A percentile compares a stretch with the other conserved stretches of the same genome.
These are phyloP conservation scores for Arachis monticola DNA, from an alignment of 331 rosid genomes.

Conservation along the genomic window DNA sequence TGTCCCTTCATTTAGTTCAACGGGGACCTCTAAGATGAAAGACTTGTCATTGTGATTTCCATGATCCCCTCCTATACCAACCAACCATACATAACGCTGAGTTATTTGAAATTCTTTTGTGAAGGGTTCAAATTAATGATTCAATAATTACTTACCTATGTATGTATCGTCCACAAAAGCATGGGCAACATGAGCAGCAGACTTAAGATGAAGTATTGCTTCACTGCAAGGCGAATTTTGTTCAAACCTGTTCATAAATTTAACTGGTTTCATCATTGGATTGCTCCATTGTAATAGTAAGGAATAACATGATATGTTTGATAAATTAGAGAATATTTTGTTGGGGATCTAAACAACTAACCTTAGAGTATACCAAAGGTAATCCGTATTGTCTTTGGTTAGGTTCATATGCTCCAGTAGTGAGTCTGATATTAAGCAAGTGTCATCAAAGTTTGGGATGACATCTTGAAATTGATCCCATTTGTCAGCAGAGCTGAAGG, in stretches of 20 bases:
- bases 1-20: slow-evolving; percentile 49
- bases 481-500: slow-evolving; percentile 34
- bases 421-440: slow-evolving; percentile 43
- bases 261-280: not conserved
- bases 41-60: slow-evolving; percentile 49
- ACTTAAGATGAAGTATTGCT: slow-evolving; percentile 52
- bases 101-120: too few species aligned
- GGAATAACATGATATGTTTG: not conserved
- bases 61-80: slow-evolving; percentile 56
- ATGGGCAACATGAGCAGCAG: slow-evolving; percentile 74
- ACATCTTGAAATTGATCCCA: slow-evolving; percentile 44
- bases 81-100: not conserved
- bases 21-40: slow-evolving; percentile 43
- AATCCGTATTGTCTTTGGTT: slow-evolving; percentile 55
- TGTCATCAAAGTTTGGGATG: slow-evolving; percentile 47
- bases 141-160: slow-evolving; percentile 47
- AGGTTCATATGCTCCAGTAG: slow-evolving; percentile 60
- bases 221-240: slow-evolving; percentile 56
- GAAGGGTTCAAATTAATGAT: not conserved
- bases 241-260: slow-evolving; percentile 52
- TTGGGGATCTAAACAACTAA: slow-evolving; percentile 21
- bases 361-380: slow-evolving; percentile 64
- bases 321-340: slow-evolving; percentile 1
- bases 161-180: slow-evolving; percentile 53
- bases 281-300: not conserved